Evolutionary conservation across 1,284 basidiomycete genomes (phyloP).

Genomic region (Cryptococcus sp.): DNA sequence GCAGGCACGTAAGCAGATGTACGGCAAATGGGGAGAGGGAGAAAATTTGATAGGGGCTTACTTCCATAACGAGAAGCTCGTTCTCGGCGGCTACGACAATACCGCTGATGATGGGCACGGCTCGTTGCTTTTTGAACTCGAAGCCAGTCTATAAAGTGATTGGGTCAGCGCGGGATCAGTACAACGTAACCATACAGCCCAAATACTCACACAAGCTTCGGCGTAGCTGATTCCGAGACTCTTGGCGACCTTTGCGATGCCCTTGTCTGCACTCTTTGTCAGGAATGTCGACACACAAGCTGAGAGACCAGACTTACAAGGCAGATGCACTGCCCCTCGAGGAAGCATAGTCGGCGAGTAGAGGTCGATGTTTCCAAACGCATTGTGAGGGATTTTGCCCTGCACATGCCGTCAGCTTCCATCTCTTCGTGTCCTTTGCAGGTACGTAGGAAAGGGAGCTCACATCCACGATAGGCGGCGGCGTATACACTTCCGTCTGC

Average conservation of each 20-base stretch:
- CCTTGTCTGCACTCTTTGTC: constrained; percentile 61
- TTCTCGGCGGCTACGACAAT: constrained; percentile 83
- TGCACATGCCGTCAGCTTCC: constrained; percentile 43
- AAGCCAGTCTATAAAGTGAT: constrained; percentile 60
- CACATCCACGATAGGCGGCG: constrained; percentile 78
- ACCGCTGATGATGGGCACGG: constrained; percentile 79
- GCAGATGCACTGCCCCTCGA: constrained; percentile 76
- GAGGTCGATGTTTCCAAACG: constrained; percentile 95
- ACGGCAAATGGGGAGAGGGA: not conserved
- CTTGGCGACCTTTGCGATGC: constrained; percentile 81
- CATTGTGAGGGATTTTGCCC: constrained; percentile 91
- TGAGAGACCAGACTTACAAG: constrained; percentile 64
- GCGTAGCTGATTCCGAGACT: constrained; percentile 84
- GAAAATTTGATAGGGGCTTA: constrained; percentile 46
- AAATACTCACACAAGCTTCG: constrained; percentile 69
- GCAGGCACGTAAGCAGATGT: not conserved
- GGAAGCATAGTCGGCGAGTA: constrained; percentile 96
- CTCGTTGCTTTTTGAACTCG: constrained; percentile 86
- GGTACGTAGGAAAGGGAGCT: constrained; percentile 35
- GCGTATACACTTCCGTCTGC: constrained; percentile 80
- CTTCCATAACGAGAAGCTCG: constrained; percentile 72
- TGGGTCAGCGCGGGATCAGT: constrained; percentile 5
- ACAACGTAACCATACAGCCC: constrained; percentile 39
- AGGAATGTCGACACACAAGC: not conserved
- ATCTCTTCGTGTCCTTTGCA: not conserved